A percentile compares a stretch with the other conserved stretches of the same genome.
Conservation (phyloP, 2,329 filamentous ascomycete species). For the Capronia americana region DNA sequence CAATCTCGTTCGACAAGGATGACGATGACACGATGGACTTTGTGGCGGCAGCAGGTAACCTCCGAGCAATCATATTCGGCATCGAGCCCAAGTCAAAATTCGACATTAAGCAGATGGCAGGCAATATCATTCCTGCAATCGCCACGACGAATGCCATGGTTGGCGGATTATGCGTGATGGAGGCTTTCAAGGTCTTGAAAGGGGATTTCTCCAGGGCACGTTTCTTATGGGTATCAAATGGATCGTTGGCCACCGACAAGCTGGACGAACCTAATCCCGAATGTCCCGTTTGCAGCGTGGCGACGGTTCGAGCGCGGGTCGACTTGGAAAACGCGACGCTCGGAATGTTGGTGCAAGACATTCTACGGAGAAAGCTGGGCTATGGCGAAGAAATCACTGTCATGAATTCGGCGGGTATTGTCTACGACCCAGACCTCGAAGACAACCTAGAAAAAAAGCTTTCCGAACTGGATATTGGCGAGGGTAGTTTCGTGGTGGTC, state of each 20-base stretch:
- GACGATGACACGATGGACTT: slow-evolving; percentile 95
- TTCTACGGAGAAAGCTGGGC: slow-evolving; percentile 72
- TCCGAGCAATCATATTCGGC: slow-evolving; percentile 85
- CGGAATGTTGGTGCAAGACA: slow-evolving; percentile 75
- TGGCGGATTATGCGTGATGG: slow-evolving; percentile 86
- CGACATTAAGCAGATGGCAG: slow-evolving; percentile 98
- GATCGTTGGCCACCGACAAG: slow-evolving; percentile 59
- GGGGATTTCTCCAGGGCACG: slow-evolving; percentile 73
- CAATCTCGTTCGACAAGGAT: slow-evolving; percentile 93
- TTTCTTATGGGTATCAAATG: slow-evolving; percentile 82
- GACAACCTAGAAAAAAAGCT: slow-evolving; percentile 84
- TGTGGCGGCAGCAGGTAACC: slow-evolving; percentile 86
- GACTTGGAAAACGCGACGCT: slow-evolving; percentile 77
- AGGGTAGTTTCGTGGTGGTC: slow-evolving; percentile 79
- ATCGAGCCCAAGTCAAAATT: slow-evolving; percentile 91
- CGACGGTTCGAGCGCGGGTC: slow-evolving; percentile 69
- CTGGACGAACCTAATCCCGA: slow-evolving; percentile 75
- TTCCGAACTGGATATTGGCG: slow-evolving; percentile 74
- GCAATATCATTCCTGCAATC: slow-evolving; percentile 98
- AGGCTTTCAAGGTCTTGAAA: slow-evolving; percentile 88
- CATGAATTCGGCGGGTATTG: slow-evolving; percentile 73
- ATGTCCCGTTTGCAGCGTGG: slow-evolving; percentile 82
- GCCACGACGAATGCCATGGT: slow-evolving; percentile 98
- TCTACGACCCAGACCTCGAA: slow-evolving; percentile 89
- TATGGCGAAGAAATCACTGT: slow-evolving; percentile 84